phyloP scores from a whole-genome alignment of 1,139 yeast species.

The Pichia kudriavzevii region DNA sequence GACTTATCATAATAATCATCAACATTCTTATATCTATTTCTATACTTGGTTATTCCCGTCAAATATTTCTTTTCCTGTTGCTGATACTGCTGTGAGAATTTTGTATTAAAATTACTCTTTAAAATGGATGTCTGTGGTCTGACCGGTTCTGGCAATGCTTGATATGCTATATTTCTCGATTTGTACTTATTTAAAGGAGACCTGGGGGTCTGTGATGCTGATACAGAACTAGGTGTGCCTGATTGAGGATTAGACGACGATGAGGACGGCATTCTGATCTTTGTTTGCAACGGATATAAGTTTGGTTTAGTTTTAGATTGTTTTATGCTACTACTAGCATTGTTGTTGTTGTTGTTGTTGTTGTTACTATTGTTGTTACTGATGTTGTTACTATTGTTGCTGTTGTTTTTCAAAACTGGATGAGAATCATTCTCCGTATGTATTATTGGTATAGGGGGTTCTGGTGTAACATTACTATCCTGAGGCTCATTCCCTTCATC shows the following conservation, averaged over 20 bases:
- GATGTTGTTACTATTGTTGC: too few species aligned
- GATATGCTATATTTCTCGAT: slow-evolving; percentile 8
- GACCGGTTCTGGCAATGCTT: slow-evolving; percentile 13
- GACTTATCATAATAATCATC: slow-evolving; percentile 51
- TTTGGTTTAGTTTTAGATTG: slow-evolving; percentile 1
- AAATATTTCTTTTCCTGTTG: slow-evolving; percentile 50
- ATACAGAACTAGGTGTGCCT: neutral
- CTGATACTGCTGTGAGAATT: slow-evolving; percentile 36
- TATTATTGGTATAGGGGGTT: too few species aligned
- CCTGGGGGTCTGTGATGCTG: too few species aligned
- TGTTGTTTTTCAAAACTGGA: too few species aligned
- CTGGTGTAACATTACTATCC: too few species aligned
- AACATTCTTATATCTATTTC: slow-evolving; percentile 22
- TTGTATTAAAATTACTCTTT: slow-evolving; percentile 26
- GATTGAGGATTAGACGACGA: slow-evolving; percentile 1
- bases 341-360: slow-evolving; percentile 1
- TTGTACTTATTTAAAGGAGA: slow-evolving; percentile 9
- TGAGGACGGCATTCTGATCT: slow-evolving; percentile 6
- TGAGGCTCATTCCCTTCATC: too few species aligned
- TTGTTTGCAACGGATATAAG: slow-evolving; percentile 10
- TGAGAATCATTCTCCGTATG: too few species aligned
- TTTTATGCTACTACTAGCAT: too few species aligned
- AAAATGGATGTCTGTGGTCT: slow-evolving; percentile 27
- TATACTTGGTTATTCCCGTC: slow-evolving; percentile 26
- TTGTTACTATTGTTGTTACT: slow-evolving; percentile 1